Evolutionary conservation across 2,329 filamentous ascomycete species (phyloP), one percentile per base, ranked within the genome.

Genomic region (Neodidymelliopsis sp.): DNA sequence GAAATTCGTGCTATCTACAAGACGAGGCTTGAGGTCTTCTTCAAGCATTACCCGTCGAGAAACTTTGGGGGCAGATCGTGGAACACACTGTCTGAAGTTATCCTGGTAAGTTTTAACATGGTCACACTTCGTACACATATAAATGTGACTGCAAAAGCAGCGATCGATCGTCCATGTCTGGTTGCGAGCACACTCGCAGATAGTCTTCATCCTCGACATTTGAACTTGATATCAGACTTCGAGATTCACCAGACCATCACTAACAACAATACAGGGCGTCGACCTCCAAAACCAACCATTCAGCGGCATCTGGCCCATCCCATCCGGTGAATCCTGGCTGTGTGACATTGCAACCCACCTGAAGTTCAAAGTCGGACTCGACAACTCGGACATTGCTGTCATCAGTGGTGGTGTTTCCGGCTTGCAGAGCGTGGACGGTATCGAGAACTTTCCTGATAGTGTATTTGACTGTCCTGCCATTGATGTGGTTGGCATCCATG

Each of bases 381-480:
- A 67, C 4, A 44, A 47, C 1, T 54, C 60, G 18, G 56, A 63
- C 44, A 72, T 72, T 18, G 67, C 67, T 11, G 67, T 71, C 29
- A 71, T 71, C 28, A 70, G 66, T 13, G 69, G 69, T 8, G 68
- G 69, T 6, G 63, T 72, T 4, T 72, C 69, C 4, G 67, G 68
- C 2, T 22, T 65, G 0, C 66, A 69, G 15, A 62, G 37, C 11
- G 33, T 54, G 2, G 57, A 41, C 30, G 65, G 64, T 2, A 59
- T 43, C 13, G 54, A 71, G 24, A 71, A 71, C 40, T 67, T 68
- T 31, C 69, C 69, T 0, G 65, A 71, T 27, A 64, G 59, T 5
- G 64, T 63, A 1, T 65, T 71, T 16, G 56, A 70, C 2, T 72
- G 69, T 37, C 27, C 54, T 11, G 67, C 62, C 19, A 60, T 72